A percentile compares a stretch with the other conserved stretches of the same genome.
Conservation (phyloP, 441 rosid genomes). For the Euphorbia celastroides region DNA sequence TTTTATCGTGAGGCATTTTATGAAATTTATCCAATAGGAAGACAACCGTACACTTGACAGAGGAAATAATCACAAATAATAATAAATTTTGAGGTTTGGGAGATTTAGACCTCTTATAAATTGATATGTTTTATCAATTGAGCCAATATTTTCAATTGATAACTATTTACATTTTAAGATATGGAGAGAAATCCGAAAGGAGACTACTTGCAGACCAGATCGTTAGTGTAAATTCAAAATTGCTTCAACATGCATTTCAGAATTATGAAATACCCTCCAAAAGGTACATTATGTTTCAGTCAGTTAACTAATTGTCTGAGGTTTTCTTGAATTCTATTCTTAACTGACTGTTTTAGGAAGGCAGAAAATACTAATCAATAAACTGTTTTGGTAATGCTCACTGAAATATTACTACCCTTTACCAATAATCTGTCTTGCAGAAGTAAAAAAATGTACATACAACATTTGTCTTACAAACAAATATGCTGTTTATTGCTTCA, state of each 20-base stretch:
- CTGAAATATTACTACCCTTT: neutral
- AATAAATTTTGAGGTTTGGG: no score
- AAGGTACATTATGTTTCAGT: slow-evolving; percentile 38
- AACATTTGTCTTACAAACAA: neutral
- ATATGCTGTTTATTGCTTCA: neutral
- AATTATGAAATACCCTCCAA: slow-evolving; percentile 41
- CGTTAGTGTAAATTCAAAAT: slow-evolving; percentile 54
- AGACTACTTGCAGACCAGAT: slow-evolving; percentile 67
- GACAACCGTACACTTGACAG: no score
- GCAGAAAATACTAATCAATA: neutral
- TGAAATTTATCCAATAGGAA: no score
- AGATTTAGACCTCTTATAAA: no score
- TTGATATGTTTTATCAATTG: no score
- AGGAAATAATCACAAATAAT: no score
- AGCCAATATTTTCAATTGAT: no score
- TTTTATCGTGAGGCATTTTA: no score
- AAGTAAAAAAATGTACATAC: neutral
- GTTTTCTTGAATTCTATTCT: slow-evolving; percentile 5
- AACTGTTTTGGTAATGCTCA: no score
- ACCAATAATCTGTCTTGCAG: neutral
- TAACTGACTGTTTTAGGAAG: neutral
- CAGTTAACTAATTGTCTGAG: neutral
- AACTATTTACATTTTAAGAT: no score
- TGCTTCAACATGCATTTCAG: slow-evolving; percentile 71
- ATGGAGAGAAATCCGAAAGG: slow-evolving; percentile 68